A percentile compares a stretch with the other conserved stretches of the same genome.
Evolutionary conservation across 1,284 basidiomycete species (phyloP).

Genomic region (Mycocalia duriaeana): DNA sequence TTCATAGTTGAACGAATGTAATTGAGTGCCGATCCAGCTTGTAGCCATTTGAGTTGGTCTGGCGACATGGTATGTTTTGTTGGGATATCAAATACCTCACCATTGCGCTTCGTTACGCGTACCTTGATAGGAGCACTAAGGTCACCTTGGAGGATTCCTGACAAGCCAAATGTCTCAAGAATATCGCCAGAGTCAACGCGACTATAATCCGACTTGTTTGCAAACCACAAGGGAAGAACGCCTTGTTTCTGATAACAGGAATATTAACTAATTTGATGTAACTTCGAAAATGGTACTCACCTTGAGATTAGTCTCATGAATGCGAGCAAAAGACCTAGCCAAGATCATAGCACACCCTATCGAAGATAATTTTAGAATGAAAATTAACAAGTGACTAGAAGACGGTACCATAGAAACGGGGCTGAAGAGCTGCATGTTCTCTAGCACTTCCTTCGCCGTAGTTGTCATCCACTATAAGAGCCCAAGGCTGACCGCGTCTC

Average conservation of each 20-base stretch:
- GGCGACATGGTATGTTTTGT: constrained; percentile 83
- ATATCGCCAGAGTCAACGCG: constrained; percentile 80
- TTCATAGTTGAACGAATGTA: no score
- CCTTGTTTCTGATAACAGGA: no score
- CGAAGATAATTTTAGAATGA: no score
- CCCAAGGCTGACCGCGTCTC: constrained; percentile 85
- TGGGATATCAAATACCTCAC: constrained; percentile 64
- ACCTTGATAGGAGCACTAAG: constrained; percentile 84
- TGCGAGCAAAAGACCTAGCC: constrained; percentile 93
- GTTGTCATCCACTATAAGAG: constrained; percentile 92
- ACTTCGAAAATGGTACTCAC: no score
- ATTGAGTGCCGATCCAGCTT: constrained; percentile 86
- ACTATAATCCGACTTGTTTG: constrained; percentile 86
- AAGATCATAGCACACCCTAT: constrained; percentile 94
- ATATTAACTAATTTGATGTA: no score
- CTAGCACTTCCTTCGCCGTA: constrained; percentile 98
- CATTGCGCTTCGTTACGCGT: constrained; percentile 78
- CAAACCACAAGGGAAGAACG: constrained; percentile 90
- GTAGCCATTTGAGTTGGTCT: constrained; percentile 93
- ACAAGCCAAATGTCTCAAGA: constrained; percentile 80
- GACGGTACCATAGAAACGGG: no score
- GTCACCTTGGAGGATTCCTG: no score
- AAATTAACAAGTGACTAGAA: no score
- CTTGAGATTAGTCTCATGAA: constrained; percentile 98
- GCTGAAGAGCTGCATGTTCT: constrained; percentile 97